Evolutionary conservation across 139 green algal species (phyloP).

Genomic region (Zygnema cylindricum): DNA sequence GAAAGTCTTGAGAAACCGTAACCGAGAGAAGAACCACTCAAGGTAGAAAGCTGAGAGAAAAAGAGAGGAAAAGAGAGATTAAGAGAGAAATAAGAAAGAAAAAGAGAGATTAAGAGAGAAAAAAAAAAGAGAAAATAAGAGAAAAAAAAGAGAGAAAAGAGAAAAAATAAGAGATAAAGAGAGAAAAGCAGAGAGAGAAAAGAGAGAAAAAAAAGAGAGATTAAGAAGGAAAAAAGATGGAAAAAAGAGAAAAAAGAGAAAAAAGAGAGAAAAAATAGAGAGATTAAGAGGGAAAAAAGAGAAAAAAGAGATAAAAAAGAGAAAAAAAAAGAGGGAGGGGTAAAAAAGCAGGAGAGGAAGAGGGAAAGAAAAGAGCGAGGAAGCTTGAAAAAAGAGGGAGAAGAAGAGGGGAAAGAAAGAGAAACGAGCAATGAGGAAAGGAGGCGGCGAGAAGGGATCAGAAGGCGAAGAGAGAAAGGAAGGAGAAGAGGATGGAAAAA

Average conservation of each 20-base stretch:
- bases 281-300: neutral
- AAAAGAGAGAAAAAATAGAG: neutral
- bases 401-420: too few species aligned
- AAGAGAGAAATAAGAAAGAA: neutral
- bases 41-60: neutral
- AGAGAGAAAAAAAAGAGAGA: neutral
- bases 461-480: neutral
- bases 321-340: too few species aligned
- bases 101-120: neutral
- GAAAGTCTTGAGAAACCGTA: conserved; percentile 25
- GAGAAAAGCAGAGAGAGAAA: neutral
- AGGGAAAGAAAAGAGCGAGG: too few species aligned
- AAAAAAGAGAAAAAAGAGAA: neutral
- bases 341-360: too few species aligned
- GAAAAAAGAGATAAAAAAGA: too few species aligned
- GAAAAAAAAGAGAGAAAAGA: neutral
- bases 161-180: neutral
- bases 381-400: too few species aligned
- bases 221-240: too few species aligned
- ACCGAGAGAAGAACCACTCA: conserved; percentile 37
- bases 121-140: neutral
- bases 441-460: too few species aligned
- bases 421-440: too few species aligned
- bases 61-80: neutral
- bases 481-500: neutral